phyloP scores from a whole-genome alignment of 2,329 filamentous ascomycete genomes.

The Neurospora sp. region DNA sequence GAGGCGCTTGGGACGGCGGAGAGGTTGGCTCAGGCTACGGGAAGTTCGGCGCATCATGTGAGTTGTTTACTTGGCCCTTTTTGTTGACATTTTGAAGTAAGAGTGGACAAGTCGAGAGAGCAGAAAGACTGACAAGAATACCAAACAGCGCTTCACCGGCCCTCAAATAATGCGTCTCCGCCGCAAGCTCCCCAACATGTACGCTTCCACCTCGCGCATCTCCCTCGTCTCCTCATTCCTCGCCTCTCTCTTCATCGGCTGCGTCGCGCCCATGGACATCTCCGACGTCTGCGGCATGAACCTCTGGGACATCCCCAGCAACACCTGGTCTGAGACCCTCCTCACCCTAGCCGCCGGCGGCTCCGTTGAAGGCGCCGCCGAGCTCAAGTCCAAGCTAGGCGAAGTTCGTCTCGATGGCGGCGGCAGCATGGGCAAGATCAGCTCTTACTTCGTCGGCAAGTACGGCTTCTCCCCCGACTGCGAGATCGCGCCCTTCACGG shows the following conservation, averaged over 20 bases:
- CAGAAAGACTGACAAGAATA: constrained; percentile 3
- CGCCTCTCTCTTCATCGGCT: constrained; percentile 78
- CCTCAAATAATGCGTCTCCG: constrained; percentile 88
- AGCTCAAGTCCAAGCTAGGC: constrained; percentile 68
- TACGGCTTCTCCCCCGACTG: constrained; percentile 72
- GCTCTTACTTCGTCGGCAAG: constrained; percentile 65
- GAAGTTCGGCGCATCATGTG: constrained; percentile 91
- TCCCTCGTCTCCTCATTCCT: constrained; percentile 94
- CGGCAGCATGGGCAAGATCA: constrained; percentile 63
- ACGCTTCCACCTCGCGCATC: constrained; percentile 71
- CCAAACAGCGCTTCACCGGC: constrained; percentile 76
- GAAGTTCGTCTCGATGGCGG: constrained; percentile 73
- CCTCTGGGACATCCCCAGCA: constrained; percentile 76
- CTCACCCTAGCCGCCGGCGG: constrained; percentile 65
- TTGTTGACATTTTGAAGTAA: not conserved
- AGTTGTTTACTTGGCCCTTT: constrained; percentile 22
- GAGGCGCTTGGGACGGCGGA: constrained; percentile 54
- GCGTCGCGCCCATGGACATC: constrained; percentile 82
- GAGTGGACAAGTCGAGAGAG: too few species aligned
- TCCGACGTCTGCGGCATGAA: constrained; percentile 96
- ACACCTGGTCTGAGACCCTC: constrained; percentile 64
- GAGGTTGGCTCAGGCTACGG: constrained; percentile 67
- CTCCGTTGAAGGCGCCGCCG: constrained; percentile 38
- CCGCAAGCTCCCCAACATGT: constrained; percentile 69
- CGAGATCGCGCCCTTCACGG: constrained; percentile 76